Evolutionary conservation across 257 asterid species (phyloP).

Genomic region (Nicotiana noctiflora): DNA sequence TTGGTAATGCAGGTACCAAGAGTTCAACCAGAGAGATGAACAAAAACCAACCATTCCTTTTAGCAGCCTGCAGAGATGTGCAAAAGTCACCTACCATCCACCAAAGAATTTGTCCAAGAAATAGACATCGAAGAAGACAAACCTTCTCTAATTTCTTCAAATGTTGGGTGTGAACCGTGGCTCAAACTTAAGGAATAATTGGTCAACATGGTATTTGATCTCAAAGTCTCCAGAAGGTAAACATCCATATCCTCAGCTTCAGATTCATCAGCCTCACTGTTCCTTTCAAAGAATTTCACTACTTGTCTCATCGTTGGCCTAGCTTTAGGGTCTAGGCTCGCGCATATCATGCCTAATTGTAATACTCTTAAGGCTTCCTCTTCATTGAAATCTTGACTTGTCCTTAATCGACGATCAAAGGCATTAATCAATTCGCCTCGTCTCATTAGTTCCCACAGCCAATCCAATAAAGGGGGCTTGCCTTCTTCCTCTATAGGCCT

Average conservation of each 20-base stretch:
- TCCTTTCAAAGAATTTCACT: constrained; percentile 48
- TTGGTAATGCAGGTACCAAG: background rate
- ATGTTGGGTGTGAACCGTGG: constrained; percentile 52
- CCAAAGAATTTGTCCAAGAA: constrained; percentile 45
- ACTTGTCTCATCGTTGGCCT: constrained; percentile 73
- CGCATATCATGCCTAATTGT: constrained; percentile 50
- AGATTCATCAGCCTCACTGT: constrained; percentile 25
- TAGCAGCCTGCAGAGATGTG: background rate
- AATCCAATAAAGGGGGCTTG: constrained; percentile 43
- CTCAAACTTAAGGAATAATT: constrained; percentile 28
- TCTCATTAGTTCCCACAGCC: constrained; percentile 46
- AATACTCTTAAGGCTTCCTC: constrained; percentile 45
- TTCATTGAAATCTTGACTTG: constrained; percentile 24
- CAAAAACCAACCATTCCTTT: background rate
- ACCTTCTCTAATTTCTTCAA: constrained; percentile 41
- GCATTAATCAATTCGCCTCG: constrained; percentile 34
- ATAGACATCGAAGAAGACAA: constrained; percentile 38
- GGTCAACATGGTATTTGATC: constrained; percentile 29
- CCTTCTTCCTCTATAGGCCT: constrained; percentile 49
- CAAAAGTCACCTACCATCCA: constrained; percentile 48
- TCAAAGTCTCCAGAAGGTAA: constrained; percentile 41
- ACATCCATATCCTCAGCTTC: constrained; percentile 41
- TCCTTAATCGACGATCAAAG: constrained; percentile 26
- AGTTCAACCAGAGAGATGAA: background rate
- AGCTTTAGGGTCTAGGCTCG: constrained; percentile 35